These are phyloP conservation scores for Herpetospermum pedunculosum DNA, from an alignment of 306 rosid species.

Conservation along the genomic window DNA sequence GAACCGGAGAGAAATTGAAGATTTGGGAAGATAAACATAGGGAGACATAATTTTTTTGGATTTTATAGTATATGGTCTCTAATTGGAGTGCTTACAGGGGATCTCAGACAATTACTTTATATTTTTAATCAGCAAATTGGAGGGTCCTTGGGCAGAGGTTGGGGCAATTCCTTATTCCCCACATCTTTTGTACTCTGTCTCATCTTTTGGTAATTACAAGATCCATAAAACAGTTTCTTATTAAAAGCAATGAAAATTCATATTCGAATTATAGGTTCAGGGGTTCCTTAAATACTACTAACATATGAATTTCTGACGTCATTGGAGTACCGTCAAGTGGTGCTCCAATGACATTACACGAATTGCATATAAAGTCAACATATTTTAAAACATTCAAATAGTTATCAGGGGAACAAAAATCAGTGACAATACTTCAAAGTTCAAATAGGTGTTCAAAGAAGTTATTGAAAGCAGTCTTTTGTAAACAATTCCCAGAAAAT, in stretches of 20 bases:
- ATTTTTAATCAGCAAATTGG: neutral
- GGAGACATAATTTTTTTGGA: neutral
- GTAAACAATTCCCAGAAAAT: neutral
- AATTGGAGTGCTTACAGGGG: neutral
- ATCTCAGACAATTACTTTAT: neutral
- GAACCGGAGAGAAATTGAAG: neutral
- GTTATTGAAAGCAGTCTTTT: neutral
- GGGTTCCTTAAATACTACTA: neutral
- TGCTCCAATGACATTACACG: neutral
- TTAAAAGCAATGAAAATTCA: neutral
- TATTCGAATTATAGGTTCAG: neutral
- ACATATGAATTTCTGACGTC: neutral
- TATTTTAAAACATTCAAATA: neutral
- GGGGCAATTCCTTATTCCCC: neutral
- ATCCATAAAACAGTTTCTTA: neutral
- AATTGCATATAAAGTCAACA: neutral
- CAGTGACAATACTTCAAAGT: neutral
- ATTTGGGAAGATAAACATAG: neutral
- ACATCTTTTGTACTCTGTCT: neutral
- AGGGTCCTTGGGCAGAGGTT: neutral
- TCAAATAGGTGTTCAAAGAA: neutral
- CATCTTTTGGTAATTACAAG: neutral
- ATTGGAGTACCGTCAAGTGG: neutral
- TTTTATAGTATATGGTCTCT: neutral
- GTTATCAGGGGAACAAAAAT: neutral